Percentiles rank a stretch among this genome's conserved stretches.
phyloP scores from a whole-genome alignment of 495 filamentous ascomycete genomes.

The Hypoxylon lienhwacheense region DNA sequence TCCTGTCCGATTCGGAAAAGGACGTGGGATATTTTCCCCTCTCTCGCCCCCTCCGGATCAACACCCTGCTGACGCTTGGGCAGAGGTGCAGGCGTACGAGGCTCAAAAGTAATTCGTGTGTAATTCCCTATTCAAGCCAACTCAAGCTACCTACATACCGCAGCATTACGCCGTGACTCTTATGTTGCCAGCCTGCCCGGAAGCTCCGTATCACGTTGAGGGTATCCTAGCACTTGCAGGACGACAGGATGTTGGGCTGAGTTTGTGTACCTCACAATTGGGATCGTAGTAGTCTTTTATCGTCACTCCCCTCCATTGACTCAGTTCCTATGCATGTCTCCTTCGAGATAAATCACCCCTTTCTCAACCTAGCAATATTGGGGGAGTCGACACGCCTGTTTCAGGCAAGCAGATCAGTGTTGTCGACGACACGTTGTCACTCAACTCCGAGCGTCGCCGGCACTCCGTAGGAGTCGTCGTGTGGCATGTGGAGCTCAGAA shows the following conservation, averaged over 20 bases:
- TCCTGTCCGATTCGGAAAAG: slow-evolving; percentile 32
- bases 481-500: slow-evolving; percentile 32
- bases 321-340: slow-evolving; percentile 20
- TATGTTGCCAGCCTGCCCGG: slow-evolving; percentile 13
- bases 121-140: slow-evolving; percentile 27
- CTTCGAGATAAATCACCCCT: slow-evolving; percentile 8
- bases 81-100: slow-evolving; percentile 35
- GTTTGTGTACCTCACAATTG: slow-evolving; percentile 16
- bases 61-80: slow-evolving; percentile 35
- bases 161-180: slow-evolving; percentile 10
- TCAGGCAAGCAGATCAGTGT: slow-evolving; percentile 31
- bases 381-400: slow-evolving; percentile 23
- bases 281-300: slow-evolving; percentile 26
- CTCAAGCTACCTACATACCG: slow-evolving; percentile 15
- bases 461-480: slow-evolving; percentile 23
- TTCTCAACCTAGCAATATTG: slow-evolving; percentile 30
- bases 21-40: slow-evolving; percentile 26
- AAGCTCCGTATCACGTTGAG: slow-evolving; percentile 22
- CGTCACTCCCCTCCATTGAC: slow-evolving; percentile 35
- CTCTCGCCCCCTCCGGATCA: slow-evolving; percentile 27
- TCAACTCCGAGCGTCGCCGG: slow-evolving; percentile 28
- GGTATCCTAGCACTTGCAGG: slow-evolving; percentile 26
- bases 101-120: slow-evolving; percentile 30
- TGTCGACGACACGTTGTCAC: slow-evolving; percentile 32
- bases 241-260: slow-evolving; percentile 21